Base-by-base conservation (phyloP, 805 yeast species). In the Myxozyma kluyveri region DNA sequence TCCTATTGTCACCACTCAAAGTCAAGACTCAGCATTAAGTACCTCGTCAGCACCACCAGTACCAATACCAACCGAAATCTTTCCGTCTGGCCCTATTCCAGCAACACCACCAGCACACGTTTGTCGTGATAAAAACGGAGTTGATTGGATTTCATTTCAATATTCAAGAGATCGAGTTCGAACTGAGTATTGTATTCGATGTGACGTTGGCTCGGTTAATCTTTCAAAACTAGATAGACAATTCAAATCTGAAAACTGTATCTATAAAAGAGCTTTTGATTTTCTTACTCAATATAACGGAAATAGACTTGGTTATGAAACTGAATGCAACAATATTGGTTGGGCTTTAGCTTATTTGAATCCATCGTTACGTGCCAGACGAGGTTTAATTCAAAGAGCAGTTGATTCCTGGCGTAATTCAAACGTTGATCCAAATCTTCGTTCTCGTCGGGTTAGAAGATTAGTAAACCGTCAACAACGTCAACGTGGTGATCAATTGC, bases 331-430 rank as follows among this genome's bases (percentile, higher is more conserved):
- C 57, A 65, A 67, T 24, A 69, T 77, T 38, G 81, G 80, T 3
- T 76, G 80, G 80, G 67, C 69, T n/a, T 61, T 77, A 27, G 70
- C 75, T 4, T 68, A 64, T 61, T 63, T 68, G 33, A 77, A 77
- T 55, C 74, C 77, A 0, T 67, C 67, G 21, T 64, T 77, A n/a
- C 68, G 73, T 23, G 64, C 64, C 42, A 72, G 73, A 27, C 67
- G 78, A 24, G 81, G 81, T 1, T 62, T 77, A 14, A 69, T 75
- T 14, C 81, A 77, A 58, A 67, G 80, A 27, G 80, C 81, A 1
- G 81, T 77, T 14, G 81, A 76, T 53, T 67, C 74, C 4, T 77
- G 78, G 78, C 67, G 81, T 56, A 77, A 77, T 61, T 71, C 78
- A 3, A 67, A 76, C 55, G 61, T 66, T 6, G 76, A 76, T 47